Percentiles rank a stretch among this genome's conserved stretches.
Conservation (phyloP, 352 stramenopile species). For the Globisporangium sylvaticum region DNA sequence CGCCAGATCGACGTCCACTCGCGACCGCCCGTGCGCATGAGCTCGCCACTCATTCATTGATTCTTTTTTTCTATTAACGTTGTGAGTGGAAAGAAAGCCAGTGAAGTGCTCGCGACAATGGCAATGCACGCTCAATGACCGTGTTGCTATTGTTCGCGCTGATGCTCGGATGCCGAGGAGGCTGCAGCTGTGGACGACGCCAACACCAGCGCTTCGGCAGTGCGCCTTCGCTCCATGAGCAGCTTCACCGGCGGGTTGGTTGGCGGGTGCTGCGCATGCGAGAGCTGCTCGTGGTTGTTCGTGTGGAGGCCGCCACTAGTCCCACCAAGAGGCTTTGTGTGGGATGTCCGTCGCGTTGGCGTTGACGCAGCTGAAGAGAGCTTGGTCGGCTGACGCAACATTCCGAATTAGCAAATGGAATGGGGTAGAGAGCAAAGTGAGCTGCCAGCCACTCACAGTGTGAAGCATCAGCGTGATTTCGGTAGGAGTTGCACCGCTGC, state of each 20-base stretch:
- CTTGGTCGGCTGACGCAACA: slow-evolving; percentile 2
- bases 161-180: too few relatives aligned
- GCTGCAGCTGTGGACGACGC: background rate
- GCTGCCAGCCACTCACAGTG: slow-evolving; percentile 10
- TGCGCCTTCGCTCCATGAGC: slow-evolving; percentile 45
- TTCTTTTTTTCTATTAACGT: too few relatives aligned
- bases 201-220: slow-evolving; percentile 17
- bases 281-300: slow-evolving; percentile 7
- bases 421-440: slow-evolving; percentile 10
- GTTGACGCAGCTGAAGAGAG: background rate
- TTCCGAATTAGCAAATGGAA: background rate
- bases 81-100: too few relatives aligned
- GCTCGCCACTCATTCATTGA: too few relatives aligned
- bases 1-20: too few relatives aligned
- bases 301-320: background rate
- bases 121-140: too few relatives aligned
- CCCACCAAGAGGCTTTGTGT: background rate
- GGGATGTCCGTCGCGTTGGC: background rate
- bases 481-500: background rate
- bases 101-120: too few relatives aligned
- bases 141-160: too few relatives aligned
- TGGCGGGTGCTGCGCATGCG: slow-evolving; percentile 4
- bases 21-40: too few relatives aligned
- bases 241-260: slow-evolving; percentile 68
- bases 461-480: slow-evolving; percentile 16